phyloP scores from a whole-genome alignment of 805 yeast genomes.

The Yamadazyma takamatsuzukensis region DNA sequence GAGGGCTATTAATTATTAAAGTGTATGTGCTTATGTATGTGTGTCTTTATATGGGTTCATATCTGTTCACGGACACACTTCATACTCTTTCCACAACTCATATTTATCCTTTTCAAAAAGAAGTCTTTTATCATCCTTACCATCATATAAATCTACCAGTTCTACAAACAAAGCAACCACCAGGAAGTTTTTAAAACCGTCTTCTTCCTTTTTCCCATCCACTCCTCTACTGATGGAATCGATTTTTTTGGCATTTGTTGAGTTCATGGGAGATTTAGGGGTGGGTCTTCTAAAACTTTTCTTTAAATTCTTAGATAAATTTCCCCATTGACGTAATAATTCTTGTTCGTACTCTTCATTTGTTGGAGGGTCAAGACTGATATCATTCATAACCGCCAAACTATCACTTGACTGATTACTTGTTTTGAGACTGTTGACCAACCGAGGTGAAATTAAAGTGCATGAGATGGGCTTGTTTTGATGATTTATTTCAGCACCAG shows the following conservation, averaged over 20 bases:
- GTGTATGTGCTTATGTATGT: too few species aligned
- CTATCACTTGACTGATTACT: conserved; percentile 6
- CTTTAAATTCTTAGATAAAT: conserved; percentile 55
- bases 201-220: conserved; percentile 68
- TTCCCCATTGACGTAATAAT: conserved; percentile 58
- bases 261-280: conserved; percentile 60
- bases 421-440: conserved; percentile 1
- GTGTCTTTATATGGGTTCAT: too few species aligned
- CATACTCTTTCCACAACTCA: conserved; percentile 72
- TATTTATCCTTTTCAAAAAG: conserved; percentile 50
- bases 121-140: conserved; percentile 54
- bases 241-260: conserved; percentile 50
- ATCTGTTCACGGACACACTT: conserved; percentile 64
- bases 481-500: not conserved
- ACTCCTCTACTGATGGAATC: conserved; percentile 80
- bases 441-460: conserved; percentile 22
- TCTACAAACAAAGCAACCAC: conserved; percentile 68
- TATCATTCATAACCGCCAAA: conserved; percentile 23
- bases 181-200: conserved; percentile 62
- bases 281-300: conserved; percentile 69
- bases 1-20: too few species aligned
- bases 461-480: not conserved
- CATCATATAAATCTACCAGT: conserved; percentile 63
- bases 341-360: conserved; percentile 67
- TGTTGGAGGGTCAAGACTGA: conserved; percentile 44